Conservation (phyloP, 495 filamentous ascomycete genomes). For the Elaphomyces granulatus region DNA sequence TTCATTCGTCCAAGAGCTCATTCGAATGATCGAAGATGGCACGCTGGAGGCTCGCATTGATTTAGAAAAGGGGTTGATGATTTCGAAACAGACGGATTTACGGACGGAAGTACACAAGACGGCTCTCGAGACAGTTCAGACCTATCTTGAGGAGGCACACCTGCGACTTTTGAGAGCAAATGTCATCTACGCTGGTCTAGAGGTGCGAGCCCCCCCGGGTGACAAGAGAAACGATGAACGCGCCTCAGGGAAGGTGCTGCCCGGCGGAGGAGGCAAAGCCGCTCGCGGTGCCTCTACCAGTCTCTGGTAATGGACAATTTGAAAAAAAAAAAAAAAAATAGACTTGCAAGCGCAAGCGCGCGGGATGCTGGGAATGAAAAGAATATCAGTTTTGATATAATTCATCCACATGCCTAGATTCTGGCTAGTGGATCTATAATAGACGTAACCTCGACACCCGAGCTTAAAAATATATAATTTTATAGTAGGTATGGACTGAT, state of each 20-base stretch:
- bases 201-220: conserved; percentile 35
- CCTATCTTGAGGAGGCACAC: conserved; percentile 59
- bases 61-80: conserved; percentile 62
- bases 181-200: conserved; percentile 57
- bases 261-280: neutral
- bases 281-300: too few species aligned
- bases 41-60: conserved; percentile 72
- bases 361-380: too few species aligned
- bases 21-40: conserved; percentile 56
- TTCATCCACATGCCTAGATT: too few species aligned
- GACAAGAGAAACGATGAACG: neutral
- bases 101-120: conserved; percentile 52
- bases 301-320: too few species aligned
- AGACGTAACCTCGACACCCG: too few species aligned
- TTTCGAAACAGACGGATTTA: conserved; percentile 48
- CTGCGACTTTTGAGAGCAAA: conserved; percentile 63
- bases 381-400: too few species aligned
- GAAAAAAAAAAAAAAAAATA: too few species aligned
- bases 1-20: conserved; percentile 61
- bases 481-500: too few species aligned
- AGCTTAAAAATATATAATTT: too few species aligned
- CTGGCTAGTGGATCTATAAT: too few species aligned
- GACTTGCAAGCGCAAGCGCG: too few species aligned
- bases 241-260: neutral
- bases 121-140: conserved; percentile 48